A percentile compares a stretch with the other conserved stretches of the same genome.
Evolutionary conservation across 202 grass and related monocot species (phyloP).

Genomic region (Musa balbisiana): DNA sequence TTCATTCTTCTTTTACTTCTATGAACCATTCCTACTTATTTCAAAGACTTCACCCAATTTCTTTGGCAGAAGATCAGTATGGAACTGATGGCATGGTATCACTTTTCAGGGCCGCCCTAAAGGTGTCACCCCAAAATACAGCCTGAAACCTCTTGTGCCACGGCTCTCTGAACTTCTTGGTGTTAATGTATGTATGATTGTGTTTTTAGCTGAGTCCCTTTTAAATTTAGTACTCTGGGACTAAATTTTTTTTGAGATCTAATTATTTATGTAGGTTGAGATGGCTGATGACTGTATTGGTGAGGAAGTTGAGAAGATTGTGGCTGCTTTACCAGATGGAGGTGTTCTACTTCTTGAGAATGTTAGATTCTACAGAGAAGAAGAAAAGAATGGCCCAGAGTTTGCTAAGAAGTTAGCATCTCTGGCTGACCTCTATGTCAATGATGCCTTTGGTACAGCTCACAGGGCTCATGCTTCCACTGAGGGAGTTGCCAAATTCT

Average conservation of each 20-base stretch:
- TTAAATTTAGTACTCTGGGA: not conserved
- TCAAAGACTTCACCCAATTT: not conserved
- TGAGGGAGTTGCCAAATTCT: conserved; percentile 19
- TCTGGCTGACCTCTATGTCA: conserved; percentile 21
- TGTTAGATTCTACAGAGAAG: conserved; percentile 17
- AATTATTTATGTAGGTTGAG: conserved; percentile 16
- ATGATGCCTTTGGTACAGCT: conserved; percentile 18
- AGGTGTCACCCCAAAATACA: conserved; percentile 88
- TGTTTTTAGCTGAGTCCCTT: not conserved
- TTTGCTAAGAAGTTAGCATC: conserved; percentile 9
- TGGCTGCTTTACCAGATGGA: conserved; percentile 17
- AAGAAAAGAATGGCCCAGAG: conserved; percentile 21
- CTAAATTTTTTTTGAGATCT: not conserved
- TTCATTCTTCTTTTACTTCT: not conserved
- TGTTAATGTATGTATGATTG: conserved; percentile 45
- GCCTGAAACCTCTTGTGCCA: conserved; percentile 91
- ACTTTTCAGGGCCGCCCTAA: conserved; percentile 74
- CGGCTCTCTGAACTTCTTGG: conserved; percentile 88
- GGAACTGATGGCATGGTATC: not conserved
- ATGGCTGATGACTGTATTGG: conserved; percentile 23
- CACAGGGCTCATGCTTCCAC: conserved; percentile 21
- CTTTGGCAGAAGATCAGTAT: conserved; percentile 9
- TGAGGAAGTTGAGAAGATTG: conserved; percentile 16
- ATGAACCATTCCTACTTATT: not conserved
- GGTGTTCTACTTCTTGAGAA: conserved; percentile 22